A percentile compares a stretch with the other conserved stretches of the same genome.
Conservation (phyloP, 305 asterid species). For the Plantago rigida region DNA sequence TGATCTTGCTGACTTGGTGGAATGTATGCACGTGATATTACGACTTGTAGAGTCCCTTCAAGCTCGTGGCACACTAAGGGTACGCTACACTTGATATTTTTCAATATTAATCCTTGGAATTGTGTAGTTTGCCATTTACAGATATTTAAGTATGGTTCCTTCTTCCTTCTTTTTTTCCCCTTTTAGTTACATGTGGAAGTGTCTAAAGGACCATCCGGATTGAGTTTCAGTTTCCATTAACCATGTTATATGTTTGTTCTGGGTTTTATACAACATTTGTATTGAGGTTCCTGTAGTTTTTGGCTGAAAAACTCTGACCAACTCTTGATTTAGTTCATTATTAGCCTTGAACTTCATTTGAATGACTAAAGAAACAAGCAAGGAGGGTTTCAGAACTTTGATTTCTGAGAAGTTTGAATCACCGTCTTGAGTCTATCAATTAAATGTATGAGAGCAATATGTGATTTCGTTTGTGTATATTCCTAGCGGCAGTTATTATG, state of each 20-base stretch:
- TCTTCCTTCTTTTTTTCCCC: background rate
- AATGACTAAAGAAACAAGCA: no score
- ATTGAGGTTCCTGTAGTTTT: background rate
- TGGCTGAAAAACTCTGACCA: background rate
- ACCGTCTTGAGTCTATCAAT: no score
- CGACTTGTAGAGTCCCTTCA: slow-evolving; percentile 87
- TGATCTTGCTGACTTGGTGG: slow-evolving; percentile 92
- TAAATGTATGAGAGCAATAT: no score
- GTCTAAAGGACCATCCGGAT: background rate
- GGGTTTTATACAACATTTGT: background rate
- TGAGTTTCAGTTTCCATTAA: background rate
- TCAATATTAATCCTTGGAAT: slow-evolving; percentile 13
- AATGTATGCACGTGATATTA: slow-evolving; percentile 57
- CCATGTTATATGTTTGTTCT: background rate
- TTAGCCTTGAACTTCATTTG: no score
- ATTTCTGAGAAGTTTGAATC: no score
- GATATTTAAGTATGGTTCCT: background rate
- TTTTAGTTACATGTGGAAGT: background rate
- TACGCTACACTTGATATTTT: slow-evolving; percentile 37
- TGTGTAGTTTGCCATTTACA: slow-evolving; percentile 1
- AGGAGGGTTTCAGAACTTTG: no score
- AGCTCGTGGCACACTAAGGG: slow-evolving; percentile 79
- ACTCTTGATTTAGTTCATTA: no score
- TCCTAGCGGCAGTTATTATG: no score
- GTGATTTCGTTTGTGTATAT: no score